Evolutionary conservation across 306 rosid genomes (phyloP).

Genomic region (Quercus glauca): DNA sequence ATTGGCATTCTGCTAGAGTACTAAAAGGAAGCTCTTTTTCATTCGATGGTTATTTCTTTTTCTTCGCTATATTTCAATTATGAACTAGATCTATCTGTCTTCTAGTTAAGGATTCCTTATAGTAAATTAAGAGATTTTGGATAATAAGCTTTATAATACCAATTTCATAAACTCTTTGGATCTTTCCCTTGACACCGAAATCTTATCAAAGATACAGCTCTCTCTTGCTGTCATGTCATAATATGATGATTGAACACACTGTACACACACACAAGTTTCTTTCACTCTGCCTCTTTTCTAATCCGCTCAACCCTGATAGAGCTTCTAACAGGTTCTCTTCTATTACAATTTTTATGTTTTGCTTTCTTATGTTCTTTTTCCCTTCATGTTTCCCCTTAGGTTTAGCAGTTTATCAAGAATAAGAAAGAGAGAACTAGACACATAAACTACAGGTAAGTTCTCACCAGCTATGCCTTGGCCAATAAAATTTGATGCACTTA

Average conservation of each 20-base stretch:
- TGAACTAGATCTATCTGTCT: not conserved
- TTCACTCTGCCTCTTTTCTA: not conserved
- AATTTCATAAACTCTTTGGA: not conserved
- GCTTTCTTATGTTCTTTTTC: not conserved
- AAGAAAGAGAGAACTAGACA: not conserved
- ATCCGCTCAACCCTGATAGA: not conserved
- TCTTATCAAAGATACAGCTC: not conserved
- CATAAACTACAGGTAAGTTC: not conserved
- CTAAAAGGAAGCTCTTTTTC: not conserved
- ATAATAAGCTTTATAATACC: not conserved
- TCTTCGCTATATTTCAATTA: not conserved
- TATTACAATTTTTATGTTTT: not conserved
- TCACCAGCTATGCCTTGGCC: conserved; percentile 74
- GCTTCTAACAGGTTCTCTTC: not conserved
- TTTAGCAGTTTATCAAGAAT: not conserved
- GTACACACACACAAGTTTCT: not conserved
- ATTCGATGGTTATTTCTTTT: not conserved
- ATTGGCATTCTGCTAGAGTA: not conserved
- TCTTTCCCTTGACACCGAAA: not conserved
- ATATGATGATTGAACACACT: not conserved
- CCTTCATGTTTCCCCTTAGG: not conserved
- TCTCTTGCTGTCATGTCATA: not conserved
- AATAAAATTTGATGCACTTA: conserved; percentile 43
- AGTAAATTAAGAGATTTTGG: not conserved
- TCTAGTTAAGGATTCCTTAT: not conserved